phyloP scores from a whole-genome alignment of 1,284 basidiomycete genomes.

The Paramarasmius palmivorus region DNA sequence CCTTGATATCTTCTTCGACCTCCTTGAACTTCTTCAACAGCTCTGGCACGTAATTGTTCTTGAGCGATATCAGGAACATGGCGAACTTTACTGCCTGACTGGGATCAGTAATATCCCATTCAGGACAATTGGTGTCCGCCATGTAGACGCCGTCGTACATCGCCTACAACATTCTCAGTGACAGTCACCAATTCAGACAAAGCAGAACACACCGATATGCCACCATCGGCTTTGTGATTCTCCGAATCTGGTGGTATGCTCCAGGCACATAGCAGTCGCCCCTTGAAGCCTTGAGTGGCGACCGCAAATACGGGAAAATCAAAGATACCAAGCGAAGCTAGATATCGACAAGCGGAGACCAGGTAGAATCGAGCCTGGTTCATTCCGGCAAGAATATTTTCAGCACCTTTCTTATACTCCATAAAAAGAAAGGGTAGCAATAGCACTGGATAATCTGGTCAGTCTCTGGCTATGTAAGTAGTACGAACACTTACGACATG shows the following conservation, averaged over 20 bases:
- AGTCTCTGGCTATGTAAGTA: no score
- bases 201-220: neutral
- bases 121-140: neutral
- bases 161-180: neutral
- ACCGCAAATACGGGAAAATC: neutral
- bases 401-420: neutral
- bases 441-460: no score
- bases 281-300: neutral
- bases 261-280: neutral
- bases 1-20: no score
- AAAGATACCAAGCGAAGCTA: neutral
- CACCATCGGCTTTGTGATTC: neutral
- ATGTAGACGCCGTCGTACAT: neutral
- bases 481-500: no score
- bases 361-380: neutral
- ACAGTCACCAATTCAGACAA: neutral
- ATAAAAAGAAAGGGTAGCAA: neutral
- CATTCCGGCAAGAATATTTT: neutral
- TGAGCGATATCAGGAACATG: neutral
- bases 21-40: neutral
- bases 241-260: neutral
- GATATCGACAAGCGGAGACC: neutral
- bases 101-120: no score
- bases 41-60: neutral
- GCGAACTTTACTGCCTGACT: neutral